A percentile compares a stretch with the other conserved stretches of the same genome.
Evolutionary conservation across 192 early-diverging fungal genomes (phyloP).

Genomic region (Physocladia obscura): DNA sequence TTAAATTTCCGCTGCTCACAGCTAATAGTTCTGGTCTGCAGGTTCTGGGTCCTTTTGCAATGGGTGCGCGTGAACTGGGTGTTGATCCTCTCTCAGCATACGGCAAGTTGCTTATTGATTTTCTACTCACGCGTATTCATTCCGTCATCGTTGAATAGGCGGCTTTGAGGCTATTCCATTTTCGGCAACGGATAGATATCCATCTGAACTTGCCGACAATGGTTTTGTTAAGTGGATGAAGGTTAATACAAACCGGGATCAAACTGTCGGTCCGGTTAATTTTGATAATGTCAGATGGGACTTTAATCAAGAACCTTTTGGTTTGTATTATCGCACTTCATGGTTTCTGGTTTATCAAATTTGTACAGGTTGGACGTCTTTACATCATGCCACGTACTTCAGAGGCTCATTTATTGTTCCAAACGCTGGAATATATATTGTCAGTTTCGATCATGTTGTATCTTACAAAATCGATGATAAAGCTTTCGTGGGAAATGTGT

Average conservation of each 20-base stretch:
- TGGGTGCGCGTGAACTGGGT: slow-evolving; percentile 58
- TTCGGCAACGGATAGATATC: slow-evolving; percentile 47
- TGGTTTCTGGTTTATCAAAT: background rate
- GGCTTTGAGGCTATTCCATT: slow-evolving; percentile 63
- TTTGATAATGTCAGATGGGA: slow-evolving; percentile 56
- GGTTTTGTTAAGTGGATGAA: slow-evolving; percentile 61
- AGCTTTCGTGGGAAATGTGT: slow-evolving; percentile 64
- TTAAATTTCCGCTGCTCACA: background rate
- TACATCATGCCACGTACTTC: slow-evolving; percentile 51
- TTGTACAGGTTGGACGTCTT: slow-evolving; percentile 44
- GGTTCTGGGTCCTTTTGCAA: slow-evolving; percentile 70
- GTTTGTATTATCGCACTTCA: slow-evolving; percentile 22
- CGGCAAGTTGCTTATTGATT: slow-evolving; percentile 41
- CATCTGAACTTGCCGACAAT: slow-evolving; percentile 65
- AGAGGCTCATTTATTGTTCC: slow-evolving; percentile 42
- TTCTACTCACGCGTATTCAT: background rate
- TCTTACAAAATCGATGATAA: slow-evolving; percentile 66
- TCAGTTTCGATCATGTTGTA: slow-evolving; percentile 49
- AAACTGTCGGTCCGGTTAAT: slow-evolving; percentile 53
- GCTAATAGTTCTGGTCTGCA: slow-evolving; percentile 2
- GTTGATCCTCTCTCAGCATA: slow-evolving; percentile 71
- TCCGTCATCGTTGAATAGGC: slow-evolving; percentile 38
- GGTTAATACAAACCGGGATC: slow-evolving; percentile 48
- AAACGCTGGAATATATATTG: slow-evolving; percentile 40
- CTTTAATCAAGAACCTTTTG: slow-evolving; percentile 57